Conservation (phyloP, 2,329 filamentous ascomycete species). For the Ampelomyces quisqualis region DNA sequence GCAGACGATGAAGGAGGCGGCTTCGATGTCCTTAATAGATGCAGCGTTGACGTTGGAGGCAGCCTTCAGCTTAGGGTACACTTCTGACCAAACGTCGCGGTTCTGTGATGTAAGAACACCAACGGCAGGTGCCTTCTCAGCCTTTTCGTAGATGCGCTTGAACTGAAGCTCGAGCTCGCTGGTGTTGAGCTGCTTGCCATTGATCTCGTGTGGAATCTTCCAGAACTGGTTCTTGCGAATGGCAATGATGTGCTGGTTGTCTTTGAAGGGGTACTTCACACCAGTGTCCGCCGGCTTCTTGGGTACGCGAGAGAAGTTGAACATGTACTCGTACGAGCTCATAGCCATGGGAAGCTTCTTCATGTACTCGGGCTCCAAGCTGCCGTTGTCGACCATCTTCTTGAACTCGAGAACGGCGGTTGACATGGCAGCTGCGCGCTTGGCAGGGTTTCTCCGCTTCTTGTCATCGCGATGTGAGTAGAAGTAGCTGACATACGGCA, state of each 20-base stretch:
- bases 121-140: conserved; percentile 65
- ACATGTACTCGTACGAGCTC: conserved; percentile 99
- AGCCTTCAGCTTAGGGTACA: conserved; percentile 62
- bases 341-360: conserved; percentile 96
- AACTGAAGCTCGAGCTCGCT: conserved; percentile 91
- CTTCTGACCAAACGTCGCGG: conserved; percentile 88
- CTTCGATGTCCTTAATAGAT: conserved; percentile 78
- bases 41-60: conserved; percentile 74
- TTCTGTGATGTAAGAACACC: conserved; percentile 89
- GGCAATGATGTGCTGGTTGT: conserved; percentile 84
- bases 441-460: conserved; percentile 79
- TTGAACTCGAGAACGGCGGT: conserved; percentile 90
- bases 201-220: conserved; percentile 80
- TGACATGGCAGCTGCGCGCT: conserved; percentile 87
- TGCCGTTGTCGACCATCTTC: conserved; percentile 78
- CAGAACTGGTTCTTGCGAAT: conserved; percentile 97
- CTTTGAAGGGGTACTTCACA: conserved; percentile 71
- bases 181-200: conserved; percentile 82
- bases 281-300: conserved; percentile 79
- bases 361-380: conserved; percentile 97
- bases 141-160: conserved; percentile 76
- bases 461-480: conserved; percentile 97
- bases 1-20: conserved; percentile 87
- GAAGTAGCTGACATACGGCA: conserved; percentile 99
- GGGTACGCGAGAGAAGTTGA: conserved; percentile 86